Evolutionary conservation across 768 basidiomycete genomes (phyloP).

Genomic region (Russula emetica): DNA sequence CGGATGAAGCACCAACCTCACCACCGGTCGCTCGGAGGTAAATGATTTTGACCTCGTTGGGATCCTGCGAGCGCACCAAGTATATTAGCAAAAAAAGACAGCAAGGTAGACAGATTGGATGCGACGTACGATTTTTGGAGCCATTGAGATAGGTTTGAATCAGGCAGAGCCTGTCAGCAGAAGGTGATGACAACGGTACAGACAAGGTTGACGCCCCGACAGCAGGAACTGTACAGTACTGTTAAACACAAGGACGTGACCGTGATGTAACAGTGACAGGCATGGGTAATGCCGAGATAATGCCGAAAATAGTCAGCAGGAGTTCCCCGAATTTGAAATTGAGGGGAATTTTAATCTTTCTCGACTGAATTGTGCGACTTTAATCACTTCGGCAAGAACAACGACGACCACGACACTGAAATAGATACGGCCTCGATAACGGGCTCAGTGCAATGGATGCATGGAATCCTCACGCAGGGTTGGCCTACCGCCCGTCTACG

Average conservation of each 20-base stretch:
- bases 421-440: slow-evolving; percentile 28
- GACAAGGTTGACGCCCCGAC: slow-evolving; percentile 19
- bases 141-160: slow-evolving; percentile 45
- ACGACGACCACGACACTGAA: background rate
- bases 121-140: slow-evolving; percentile 68
- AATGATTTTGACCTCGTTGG: slow-evolving; percentile 97
- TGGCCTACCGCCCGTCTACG: slow-evolving; percentile 78
- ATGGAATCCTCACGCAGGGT: slow-evolving; percentile 76
- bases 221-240: slow-evolving; percentile 21
- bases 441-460: slow-evolving; percentile 66
- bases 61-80: slow-evolving; percentile 58
- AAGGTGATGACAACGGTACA: slow-evolving; percentile 7
- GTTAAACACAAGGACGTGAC: too few relatives aligned
- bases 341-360: background rate
- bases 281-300: background rate
- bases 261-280: too few relatives aligned
- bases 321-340: slow-evolving; percentile 7
- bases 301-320: background rate
- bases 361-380: background rate
- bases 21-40: slow-evolving; percentile 98
- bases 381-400: background rate
- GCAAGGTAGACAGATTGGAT: background rate
- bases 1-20: slow-evolving; percentile 98
- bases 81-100: background rate
- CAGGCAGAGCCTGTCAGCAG: slow-evolving; percentile 34